Percentiles rank a stretch among this genome's conserved stretches.
These are phyloP conservation scores for Pseudogymnoascus sp. DNA, from an alignment of 2,329 filamentous ascomycete species.

Conservation along the genomic window DNA sequence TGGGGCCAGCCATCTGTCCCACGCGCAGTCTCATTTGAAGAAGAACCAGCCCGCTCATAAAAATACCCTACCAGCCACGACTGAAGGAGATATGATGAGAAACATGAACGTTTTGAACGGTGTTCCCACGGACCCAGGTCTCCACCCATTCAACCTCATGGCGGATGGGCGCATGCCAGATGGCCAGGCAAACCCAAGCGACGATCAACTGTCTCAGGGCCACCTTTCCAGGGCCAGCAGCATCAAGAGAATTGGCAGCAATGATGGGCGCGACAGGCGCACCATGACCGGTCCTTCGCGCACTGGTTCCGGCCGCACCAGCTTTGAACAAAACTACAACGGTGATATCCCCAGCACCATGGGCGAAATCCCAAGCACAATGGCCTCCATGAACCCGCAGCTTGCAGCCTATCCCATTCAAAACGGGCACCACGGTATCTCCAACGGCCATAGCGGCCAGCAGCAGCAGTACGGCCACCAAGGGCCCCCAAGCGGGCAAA, in stretches of 20 bases:
- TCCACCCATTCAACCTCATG: slow-evolving; percentile 50
- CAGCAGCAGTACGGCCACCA: slow-evolving; percentile 9
- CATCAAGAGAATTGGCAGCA: slow-evolving; percentile 49
- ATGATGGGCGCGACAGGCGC: slow-evolving; percentile 47
- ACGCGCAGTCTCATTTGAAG: slow-evolving; percentile 82
- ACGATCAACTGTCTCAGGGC: slow-evolving; percentile 54
- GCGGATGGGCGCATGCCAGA: slow-evolving; percentile 30
- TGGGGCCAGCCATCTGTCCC: slow-evolving; percentile 86
- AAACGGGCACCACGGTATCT: slow-evolving; percentile 44
- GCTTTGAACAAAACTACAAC: slow-evolving; percentile 47
- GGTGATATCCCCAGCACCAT: slow-evolving; percentile 52
- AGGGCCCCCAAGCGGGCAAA: neutral
- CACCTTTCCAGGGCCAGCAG: slow-evolving; percentile 54
- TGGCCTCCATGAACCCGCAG: slow-evolving; percentile 48
- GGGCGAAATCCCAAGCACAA: slow-evolving; percentile 32
- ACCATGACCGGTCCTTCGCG: slow-evolving; percentile 46
- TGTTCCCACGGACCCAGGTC: slow-evolving; percentile 48
- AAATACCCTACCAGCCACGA: slow-evolving; percentile 39
- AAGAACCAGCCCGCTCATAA: slow-evolving; percentile 58
- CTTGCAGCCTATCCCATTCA: slow-evolving; percentile 53
- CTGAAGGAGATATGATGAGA: slow-evolving; percentile 45
- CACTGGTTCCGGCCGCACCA: slow-evolving; percentile 35
- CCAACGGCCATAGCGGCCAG: slow-evolving; percentile 2
- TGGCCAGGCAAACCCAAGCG: slow-evolving; percentile 38
- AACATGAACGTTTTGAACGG: slow-evolving; percentile 54